phyloP scores from a whole-genome alignment of 345 rosid genomes.

The Hirschfeldia incana region DNA sequence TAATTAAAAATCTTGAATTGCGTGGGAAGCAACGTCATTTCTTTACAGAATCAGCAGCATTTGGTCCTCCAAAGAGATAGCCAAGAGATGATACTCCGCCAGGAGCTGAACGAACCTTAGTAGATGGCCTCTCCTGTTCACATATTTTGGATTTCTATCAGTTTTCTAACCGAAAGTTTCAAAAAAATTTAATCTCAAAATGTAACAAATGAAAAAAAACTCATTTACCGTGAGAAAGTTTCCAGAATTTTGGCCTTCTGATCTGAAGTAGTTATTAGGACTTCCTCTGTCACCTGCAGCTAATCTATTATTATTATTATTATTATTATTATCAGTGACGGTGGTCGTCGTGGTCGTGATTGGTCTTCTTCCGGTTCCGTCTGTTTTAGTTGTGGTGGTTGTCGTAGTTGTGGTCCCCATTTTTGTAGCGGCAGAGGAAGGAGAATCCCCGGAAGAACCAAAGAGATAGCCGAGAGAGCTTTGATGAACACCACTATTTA shows the following conservation, averaged over 20 bases:
- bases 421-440: conserved; percentile 32
- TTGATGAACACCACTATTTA: conserved; percentile 81
- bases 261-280: conserved; percentile 69
- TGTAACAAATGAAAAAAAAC: background rate
- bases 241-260: conserved; percentile 82
- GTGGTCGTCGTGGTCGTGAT: conserved; percentile 44
- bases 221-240: conserved; percentile 71
- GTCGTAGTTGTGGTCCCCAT: conserved; percentile 40
- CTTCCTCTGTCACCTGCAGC: conserved; percentile 71
- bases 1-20: background rate
- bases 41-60: background rate
- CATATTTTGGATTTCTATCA: background rate
- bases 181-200: too few species aligned
- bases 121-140: background rate
- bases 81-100: background rate
- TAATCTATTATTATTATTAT: conserved; percentile 35
- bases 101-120: background rate
- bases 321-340: conserved; percentile 39
- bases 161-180: background rate
- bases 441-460: conserved; percentile 59
- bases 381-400: conserved; percentile 41
- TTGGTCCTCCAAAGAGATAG: background rate
- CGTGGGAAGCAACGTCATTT: background rate
- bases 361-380: conserved; percentile 37
- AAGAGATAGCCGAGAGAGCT: conserved; percentile 88